phyloP scores from a whole-genome alignment of 768 basidiomycete species.

The Mycena vulgaris region DNA sequence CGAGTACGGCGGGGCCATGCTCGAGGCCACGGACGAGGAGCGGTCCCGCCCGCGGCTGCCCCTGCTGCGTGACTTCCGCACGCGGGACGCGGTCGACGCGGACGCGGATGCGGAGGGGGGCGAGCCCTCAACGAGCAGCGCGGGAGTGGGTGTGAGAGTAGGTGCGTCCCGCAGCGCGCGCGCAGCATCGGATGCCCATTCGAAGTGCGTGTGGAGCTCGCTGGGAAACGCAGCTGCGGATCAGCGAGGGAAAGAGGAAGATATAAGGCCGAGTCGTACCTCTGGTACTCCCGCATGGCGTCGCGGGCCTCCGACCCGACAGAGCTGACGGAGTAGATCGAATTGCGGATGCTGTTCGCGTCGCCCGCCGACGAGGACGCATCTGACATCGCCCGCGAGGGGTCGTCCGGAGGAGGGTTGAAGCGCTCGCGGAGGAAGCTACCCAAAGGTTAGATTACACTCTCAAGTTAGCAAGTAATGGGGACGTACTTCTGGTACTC shows the following conservation, averaged over 20 bases:
- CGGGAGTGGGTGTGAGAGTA: neutral
- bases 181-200: neutral
- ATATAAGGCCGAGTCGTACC: conserved; percentile 1
- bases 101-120: neutral
- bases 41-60: conserved; percentile 34
- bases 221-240: neutral
- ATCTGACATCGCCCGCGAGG: conserved; percentile 23
- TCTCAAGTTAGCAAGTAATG: neutral
- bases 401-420: conserved; percentile 38
- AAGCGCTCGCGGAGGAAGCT: conserved; percentile 46
- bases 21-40: conserved; percentile 8
- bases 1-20: conserved; percentile 42
- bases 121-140: neutral
- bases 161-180: neutral
- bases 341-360: conserved; percentile 23
- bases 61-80: conserved; percentile 29
- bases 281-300: conserved; percentile 42
- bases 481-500: conserved; percentile 55
- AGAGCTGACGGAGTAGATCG: conserved; percentile 35
- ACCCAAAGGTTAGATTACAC: conserved; percentile 11
- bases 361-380: conserved; percentile 22
- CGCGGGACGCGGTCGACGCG: conserved; percentile 17
- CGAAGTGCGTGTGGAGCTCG: conserved; percentile 17
- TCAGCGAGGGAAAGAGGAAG: neutral
- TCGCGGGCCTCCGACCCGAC: conserved; percentile 36